Base-by-base conservation (phyloP, 345 rosid genomes). In the Lumnitzera racemosa region DNA sequence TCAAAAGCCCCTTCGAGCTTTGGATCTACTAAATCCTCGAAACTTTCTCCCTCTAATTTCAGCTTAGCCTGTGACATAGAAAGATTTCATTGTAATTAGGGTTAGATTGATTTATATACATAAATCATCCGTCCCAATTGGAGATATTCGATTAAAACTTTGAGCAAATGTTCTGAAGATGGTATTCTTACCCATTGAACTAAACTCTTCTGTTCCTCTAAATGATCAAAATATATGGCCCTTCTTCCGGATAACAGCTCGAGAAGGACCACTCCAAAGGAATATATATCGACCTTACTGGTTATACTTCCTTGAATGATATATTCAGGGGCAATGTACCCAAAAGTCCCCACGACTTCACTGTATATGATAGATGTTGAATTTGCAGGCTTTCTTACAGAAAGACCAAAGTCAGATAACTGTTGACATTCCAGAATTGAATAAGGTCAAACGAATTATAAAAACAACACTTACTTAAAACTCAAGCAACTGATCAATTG, bases 291-390 rank as follows among this genome's bases (percentile, higher is more conserved):
- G 27, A 90, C 73, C 80, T 86, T 89, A 71, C 87, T 83, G 36
- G 97, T 94, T 23, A 90, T 80, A 76, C 88, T 90, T 16, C 99
- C 99, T 11, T 80, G 87, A 97, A 94, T 90, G 52, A 94, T 89
- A 69, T 90, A 94, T 57, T 90, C 99, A 15, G 98, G 99, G 55
- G 99, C 97, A 61, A 94, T 86, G 69, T 94, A 94, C 49, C 99
- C 99, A 61, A 94, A 94, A 48, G 99, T 94, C 50, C 99, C 97
- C 17, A 90, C 95, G 24, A 90, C 78, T 12, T 90, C 91, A 11
- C 67, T 65, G 73, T 75, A 78, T 46, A 78, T 86, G 3, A 83
- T 72, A 62, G 74, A 90, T 23, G 79, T 70, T 47, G 87, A 73
- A 75, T 72, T 61, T 59, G 79, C 76, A 0, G 96, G 91, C 58